Evolutionary conservation across 352 stramenopile species (phyloP), one percentile per base, ranked within the genome.

Genomic region (Globisporangium sylvaticum): DNA sequence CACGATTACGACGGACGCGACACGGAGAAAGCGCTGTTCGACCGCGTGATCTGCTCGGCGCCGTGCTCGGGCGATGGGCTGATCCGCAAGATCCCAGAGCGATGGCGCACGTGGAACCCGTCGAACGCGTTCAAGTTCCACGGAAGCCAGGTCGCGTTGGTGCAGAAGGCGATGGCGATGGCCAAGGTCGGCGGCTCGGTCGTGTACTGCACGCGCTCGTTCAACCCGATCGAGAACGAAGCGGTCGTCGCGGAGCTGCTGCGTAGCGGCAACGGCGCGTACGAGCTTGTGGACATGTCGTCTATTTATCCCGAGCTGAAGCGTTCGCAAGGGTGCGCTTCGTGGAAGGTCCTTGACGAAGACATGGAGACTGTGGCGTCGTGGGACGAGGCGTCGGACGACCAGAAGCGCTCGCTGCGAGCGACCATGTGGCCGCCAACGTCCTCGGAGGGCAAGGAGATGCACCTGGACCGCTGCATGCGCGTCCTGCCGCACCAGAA

Each of bases 401-500:
- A 82, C 0, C 76, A 91, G 57, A 68, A 77, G 37, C 79, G 86
- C 66, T 72, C 71, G 60, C 70, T 93, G 14, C 84, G 84, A 32
- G 74, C 78, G 29, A 90, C 88, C 8, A 96, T 98, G 81, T 98
- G 92, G 79, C 78, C 90, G 0, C 90, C 93, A 3, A 80, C 72
- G 0, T 52, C 72, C 12, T 69, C 88, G 29, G 79, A 96, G 65
- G 71, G 62, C 24, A 56, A 67, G 48, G 64, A 62, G 25, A 77
- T 96, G 62, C 78, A 93, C 39, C 70, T 99, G 22, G 81, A 98
- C 39, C 80, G 88, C 6, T 99, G 97, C 75, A 81, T 97, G 61
- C 91, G 97, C 3, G 67, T 99, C 27, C 79, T 99, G 15, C 98
- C 98, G 22, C 97, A 99, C 65, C 93, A 99, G 65, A 96, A 99